Percentiles rank a stretch among this genome's conserved stretches.
Evolutionary conservation across 345 rosid species (phyloP).

Genomic region (Acer saccharum): DNA sequence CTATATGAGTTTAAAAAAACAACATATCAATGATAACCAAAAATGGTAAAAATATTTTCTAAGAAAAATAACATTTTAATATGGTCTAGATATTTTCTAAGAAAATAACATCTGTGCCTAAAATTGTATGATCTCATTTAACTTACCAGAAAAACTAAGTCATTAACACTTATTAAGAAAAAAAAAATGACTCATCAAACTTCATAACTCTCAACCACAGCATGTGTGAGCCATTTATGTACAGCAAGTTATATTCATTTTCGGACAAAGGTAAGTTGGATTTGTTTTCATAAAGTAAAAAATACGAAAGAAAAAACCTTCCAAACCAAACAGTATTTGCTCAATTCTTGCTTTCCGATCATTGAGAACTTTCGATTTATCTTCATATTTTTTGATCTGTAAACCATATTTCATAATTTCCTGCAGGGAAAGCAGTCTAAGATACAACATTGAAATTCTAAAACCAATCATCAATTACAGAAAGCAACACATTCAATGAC

Average conservation of each 20-base stretch:
- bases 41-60: neutral
- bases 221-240: neutral
- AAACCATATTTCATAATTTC: conserved; percentile 24
- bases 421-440: conserved; percentile 32
- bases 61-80: too few species aligned
- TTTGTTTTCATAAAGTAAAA: neutral
- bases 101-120: neutral
- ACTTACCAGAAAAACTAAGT: neutral
- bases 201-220: neutral
- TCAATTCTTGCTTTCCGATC: conserved; percentile 27
- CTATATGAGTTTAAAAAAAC: neutral
- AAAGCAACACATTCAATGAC: neutral
- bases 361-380: conserved; percentile 21
- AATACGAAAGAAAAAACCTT: conserved; percentile 42
- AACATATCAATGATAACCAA: neutral
- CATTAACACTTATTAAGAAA: neutral
- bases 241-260: neutral
- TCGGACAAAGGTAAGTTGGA: neutral
- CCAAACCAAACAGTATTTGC: conserved; percentile 26
- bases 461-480: neutral
- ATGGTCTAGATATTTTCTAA: too few species aligned
- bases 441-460: neutral
- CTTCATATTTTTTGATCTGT: conserved; percentile 25
- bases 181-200: neutral
- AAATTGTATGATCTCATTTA: neutral